phyloP scores from a whole-genome alignment of 2,329 filamentous ascomycete genomes.

The Zarea fungicola region DNA sequence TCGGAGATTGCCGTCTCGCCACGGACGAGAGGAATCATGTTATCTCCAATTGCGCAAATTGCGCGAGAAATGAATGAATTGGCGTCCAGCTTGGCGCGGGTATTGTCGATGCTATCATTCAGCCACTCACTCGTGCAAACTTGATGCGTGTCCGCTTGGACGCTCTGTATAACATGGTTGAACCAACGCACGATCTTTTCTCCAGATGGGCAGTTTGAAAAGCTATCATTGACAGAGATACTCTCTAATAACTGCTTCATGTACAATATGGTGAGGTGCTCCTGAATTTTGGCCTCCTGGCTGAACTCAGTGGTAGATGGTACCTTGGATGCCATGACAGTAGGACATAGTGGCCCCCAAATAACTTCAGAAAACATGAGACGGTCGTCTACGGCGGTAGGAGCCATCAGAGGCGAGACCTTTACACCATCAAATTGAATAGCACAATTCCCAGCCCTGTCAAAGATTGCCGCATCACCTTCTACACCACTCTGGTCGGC shows the following conservation, averaged over 20 bases:
- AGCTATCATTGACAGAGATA: neutral
- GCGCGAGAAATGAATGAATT: neutral
- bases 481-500: neutral
- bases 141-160: neutral
- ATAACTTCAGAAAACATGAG: neutral
- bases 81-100: neutral
- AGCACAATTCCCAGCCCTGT: neutral
- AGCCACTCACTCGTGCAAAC: neutral
- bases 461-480: neutral
- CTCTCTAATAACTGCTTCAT: neutral
- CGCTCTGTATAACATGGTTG: neutral
- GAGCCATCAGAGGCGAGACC: neutral
- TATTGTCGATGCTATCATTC: neutral
- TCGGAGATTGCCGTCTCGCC: neutral
- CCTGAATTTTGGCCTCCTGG: neutral
- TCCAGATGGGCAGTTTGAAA: neutral
- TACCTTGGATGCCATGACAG: neutral
- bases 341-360: neutral
- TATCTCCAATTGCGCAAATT: neutral
- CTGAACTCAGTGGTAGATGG: neutral
- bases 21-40: neutral
- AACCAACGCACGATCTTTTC: neutral
- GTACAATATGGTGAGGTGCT: neutral
- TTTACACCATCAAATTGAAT: neutral
- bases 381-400: neutral